A percentile compares a stretch with the other conserved stretches of the same genome.
Evolutionary conservation across 1,139 yeast species (phyloP).

Genomic region (Geotrichum fermentans): DNA sequence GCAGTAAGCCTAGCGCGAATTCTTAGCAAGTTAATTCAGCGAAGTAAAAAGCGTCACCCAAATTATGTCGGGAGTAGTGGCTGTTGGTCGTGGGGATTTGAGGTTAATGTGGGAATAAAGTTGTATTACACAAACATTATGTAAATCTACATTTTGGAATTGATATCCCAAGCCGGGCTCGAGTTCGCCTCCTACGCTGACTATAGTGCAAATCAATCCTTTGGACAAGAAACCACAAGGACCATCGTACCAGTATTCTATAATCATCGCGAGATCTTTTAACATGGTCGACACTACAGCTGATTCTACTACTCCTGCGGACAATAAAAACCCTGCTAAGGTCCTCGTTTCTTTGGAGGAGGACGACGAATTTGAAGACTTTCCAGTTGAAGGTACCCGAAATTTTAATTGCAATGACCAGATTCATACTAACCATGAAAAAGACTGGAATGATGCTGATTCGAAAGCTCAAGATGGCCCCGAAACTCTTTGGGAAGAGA

Average conservation of each 20-base stretch:
- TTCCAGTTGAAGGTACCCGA: constrained; percentile 81
- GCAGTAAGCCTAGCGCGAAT: too few relatives aligned
- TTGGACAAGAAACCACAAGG: too few relatives aligned
- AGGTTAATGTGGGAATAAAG: not conserved
- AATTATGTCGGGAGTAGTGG: not conserved
- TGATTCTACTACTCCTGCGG: not conserved
- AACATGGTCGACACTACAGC: constrained; percentile 14
- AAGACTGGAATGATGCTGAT: constrained; percentile 52
- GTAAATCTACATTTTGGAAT: too few relatives aligned
- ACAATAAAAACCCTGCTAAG: constrained; percentile 22
- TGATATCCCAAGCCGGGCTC: too few relatives aligned
- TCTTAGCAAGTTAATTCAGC: not conserved
- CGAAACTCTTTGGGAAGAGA: constrained; percentile 82
- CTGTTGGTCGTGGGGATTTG: not conserved
- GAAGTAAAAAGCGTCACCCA: not conserved
- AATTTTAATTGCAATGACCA: too few relatives aligned
- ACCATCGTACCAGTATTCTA: too few relatives aligned
- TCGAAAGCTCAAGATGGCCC: constrained; percentile 38
- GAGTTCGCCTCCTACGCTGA: too few relatives aligned
- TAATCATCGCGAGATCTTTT: too few relatives aligned
- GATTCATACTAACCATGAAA: too few relatives aligned
- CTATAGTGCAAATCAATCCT: too few relatives aligned
- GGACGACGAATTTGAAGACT: constrained; percentile 93
- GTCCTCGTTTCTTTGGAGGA: constrained; percentile 65
- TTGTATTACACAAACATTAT: too few relatives aligned